These are phyloP conservation scores for Lichtheimia corymbifera DNA, from an alignment of 371 early-diverging fungal genomes.

Conservation along the genomic window DNA sequence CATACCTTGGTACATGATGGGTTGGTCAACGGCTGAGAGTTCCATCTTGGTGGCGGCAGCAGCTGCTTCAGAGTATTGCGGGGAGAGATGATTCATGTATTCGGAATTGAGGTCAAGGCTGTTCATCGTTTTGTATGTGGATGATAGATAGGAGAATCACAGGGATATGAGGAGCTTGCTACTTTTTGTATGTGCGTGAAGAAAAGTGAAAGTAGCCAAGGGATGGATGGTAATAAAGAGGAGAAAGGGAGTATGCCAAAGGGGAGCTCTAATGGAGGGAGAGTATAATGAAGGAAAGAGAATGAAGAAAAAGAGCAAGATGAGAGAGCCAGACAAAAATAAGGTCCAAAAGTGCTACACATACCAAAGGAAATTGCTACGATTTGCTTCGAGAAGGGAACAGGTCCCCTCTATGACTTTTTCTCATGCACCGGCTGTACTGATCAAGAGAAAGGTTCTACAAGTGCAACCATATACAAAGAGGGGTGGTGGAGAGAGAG, in stretches of 20 bases:
- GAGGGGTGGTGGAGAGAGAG: too few species aligned
- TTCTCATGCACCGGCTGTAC: constrained; percentile 11
- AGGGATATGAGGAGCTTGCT: constrained; percentile 1
- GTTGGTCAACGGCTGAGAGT: constrained; percentile 16
- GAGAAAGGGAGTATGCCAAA: neutral
- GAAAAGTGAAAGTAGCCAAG: constrained; percentile 1
- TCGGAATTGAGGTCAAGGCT: constrained; percentile 23
- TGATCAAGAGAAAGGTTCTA: neutral
- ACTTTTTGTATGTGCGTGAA: constrained; percentile 2
- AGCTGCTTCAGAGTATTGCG: constrained; percentile 19
- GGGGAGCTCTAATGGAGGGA: neutral
- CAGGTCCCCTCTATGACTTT: constrained; percentile 5
- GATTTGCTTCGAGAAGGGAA: constrained; percentile 1
- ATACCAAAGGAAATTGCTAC: constrained; percentile 1
- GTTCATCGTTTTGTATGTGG: constrained; percentile 10
- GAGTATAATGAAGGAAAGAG: constrained; percentile 2
- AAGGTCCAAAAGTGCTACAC: constrained; percentile 6
- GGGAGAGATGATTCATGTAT: constrained; percentile 31
- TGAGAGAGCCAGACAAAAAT: neutral
- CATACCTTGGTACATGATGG: constrained; percentile 33
- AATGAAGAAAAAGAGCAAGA: constrained; percentile 5
- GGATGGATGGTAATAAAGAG: neutral
- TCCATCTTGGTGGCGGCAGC: constrained; percentile 2
- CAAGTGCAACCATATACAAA: neutral
- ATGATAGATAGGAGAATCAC: neutral